Evolutionary conservation across 352 stramenopile genomes (phyloP).

Genomic region (Globisporangium okanoganense): DNA sequence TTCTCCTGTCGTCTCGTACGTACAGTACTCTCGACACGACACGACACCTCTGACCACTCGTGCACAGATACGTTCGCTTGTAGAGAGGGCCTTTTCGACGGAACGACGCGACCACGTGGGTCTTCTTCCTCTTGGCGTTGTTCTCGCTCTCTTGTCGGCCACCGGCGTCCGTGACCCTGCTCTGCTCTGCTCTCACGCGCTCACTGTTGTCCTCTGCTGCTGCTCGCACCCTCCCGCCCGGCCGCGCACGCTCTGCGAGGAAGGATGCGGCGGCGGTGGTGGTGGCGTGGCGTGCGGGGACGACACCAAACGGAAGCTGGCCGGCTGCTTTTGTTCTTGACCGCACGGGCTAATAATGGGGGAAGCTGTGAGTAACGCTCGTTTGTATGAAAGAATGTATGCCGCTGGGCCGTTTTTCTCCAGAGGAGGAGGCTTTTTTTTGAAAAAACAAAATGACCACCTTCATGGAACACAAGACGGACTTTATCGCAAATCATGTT

Average conservation of each 20-base stretch:
- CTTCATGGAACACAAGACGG: neutral
- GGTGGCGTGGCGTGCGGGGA: neutral
- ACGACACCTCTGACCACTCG: neutral
- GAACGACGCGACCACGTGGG: conserved; percentile 5
- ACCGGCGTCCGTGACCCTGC: neutral
- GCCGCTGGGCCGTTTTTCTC: neutral
- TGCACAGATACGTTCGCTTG: neutral
- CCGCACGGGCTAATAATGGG: conserved; percentile 1
- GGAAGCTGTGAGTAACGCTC: neutral
- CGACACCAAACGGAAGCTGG: conserved; percentile 2
- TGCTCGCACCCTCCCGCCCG: neutral
- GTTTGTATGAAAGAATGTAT: conserved; percentile 14
- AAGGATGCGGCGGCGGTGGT: conserved; percentile 4
- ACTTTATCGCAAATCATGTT: neutral
- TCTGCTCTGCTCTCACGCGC: neutral
- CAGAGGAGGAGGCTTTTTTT: conserved; percentile 1
- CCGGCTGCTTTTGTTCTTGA: neutral
- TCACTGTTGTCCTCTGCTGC: neutral
- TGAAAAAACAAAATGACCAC: conserved; percentile 7
- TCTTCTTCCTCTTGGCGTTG: neutral
- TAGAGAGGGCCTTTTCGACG: neutral
- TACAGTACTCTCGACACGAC: neutral
- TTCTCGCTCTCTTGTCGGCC: neutral
- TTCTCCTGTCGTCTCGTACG: neutral
- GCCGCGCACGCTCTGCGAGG: neutral